Percentiles rank a stretch among this genome's conserved stretches.
Evolutionary conservation across 805 yeast genomes (phyloP).

Genomic region (Candida manassasensis): DNA sequence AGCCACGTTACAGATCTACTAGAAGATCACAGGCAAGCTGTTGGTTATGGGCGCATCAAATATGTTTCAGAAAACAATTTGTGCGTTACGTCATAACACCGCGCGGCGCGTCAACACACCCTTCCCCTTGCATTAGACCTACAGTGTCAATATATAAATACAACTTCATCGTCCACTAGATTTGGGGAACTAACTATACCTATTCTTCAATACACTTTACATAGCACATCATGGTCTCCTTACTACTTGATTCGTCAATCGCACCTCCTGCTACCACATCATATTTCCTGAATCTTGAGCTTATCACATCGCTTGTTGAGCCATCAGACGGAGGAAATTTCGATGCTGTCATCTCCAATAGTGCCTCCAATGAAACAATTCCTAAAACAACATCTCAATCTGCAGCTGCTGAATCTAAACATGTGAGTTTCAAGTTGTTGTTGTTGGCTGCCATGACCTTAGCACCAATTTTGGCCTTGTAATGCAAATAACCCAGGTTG

Average conservation of each 20-base stretch:
- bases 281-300: not conserved
- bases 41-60: no score
- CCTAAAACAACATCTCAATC: not conserved
- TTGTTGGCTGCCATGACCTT: not conserved
- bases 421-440: not conserved
- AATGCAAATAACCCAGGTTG: no score
- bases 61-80: conserved; percentile 2
- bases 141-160: conserved; percentile 1
- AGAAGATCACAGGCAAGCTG: no score
- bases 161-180: not conserved
- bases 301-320: not conserved
- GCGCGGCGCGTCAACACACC: not conserved
- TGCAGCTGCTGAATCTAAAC: not conserved
- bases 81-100: not conserved
- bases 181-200: no score
- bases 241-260: not conserved
- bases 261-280: not conserved
- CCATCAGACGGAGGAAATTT: not conserved
- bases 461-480: not conserved
- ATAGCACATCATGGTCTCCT: not conserved
- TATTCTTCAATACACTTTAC: not conserved
- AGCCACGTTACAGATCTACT: no score
- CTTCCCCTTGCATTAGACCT: conserved; percentile 1
- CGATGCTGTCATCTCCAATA: not conserved
- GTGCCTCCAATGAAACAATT: not conserved